Percentiles rank a stretch among this genome's conserved stretches.
These are phyloP conservation scores for Rubus parviflorus DNA, from an alignment of 306 rosid species.

Conservation along the genomic window DNA sequence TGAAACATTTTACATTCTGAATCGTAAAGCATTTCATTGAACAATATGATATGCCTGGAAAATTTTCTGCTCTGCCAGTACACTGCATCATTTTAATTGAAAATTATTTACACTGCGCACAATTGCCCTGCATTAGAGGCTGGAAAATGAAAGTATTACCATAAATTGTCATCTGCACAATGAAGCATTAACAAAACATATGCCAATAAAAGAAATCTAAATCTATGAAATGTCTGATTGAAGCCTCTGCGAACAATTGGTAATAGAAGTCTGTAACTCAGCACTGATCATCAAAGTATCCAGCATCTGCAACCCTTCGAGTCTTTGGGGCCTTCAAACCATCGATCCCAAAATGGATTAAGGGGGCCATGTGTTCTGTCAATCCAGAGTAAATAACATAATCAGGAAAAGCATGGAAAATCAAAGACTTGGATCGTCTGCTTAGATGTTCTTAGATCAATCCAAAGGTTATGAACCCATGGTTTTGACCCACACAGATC, in stretches of 20 bases:
- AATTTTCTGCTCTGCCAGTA: constrained; percentile 6
- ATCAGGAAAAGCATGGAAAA: constrained; percentile 5
- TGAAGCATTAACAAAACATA: constrained; percentile 16
- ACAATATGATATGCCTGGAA: constrained; percentile 9
- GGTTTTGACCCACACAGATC: neutral
- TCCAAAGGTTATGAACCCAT: neutral
- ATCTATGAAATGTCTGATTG: constrained; percentile 1
- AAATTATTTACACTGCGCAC: constrained; percentile 19
- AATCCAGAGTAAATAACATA: constrained; percentile 18
- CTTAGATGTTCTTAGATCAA: neutral
- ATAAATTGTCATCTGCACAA: constrained; percentile 41
- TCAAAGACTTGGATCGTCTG: neutral
- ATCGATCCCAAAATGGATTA: constrained; percentile 83
- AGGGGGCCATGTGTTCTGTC: constrained; percentile 75
- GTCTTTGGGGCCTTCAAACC: constrained; percentile 96
- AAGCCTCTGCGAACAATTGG: constrained; percentile 28
- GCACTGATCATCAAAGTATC: constrained; percentile 60
- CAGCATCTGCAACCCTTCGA: constrained; percentile 86
- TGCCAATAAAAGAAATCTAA: neutral
- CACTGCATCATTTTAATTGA: constrained; percentile 17
- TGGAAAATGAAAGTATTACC: constrained; percentile 26
- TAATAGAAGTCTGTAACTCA: constrained; percentile 4
- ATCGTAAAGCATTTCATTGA: constrained; percentile 2
- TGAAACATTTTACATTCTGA: constrained; percentile 17
- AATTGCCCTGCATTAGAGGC: constrained; percentile 31